Evolutionary conservation across 2,329 filamentous ascomycete species (phyloP).

Genomic region (Coleophoma crateriformis): DNA sequence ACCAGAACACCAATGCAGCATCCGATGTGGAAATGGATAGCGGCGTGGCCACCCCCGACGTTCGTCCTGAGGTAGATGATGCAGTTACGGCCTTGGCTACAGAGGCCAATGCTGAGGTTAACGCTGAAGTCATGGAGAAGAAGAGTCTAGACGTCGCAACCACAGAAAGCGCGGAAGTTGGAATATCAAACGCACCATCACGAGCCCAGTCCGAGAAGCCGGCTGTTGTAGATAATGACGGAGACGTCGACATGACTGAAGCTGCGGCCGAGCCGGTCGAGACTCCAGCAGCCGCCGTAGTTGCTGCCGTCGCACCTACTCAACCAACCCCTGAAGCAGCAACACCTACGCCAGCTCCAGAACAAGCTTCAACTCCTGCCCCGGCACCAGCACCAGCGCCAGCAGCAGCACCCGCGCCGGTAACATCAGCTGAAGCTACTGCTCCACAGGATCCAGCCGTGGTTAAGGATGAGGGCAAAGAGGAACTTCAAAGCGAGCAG

Average conservation of each 20-base stretch:
- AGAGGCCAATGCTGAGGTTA: slow-evolving; percentile 26
- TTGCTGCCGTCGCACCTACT: background rate
- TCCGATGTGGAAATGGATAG: slow-evolving; percentile 46
- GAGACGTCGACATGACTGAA: slow-evolving; percentile 27
- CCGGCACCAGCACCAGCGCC: slow-evolving; percentile 18
- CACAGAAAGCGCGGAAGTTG: slow-evolving; percentile 13
- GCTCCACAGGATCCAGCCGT: slow-evolving; percentile 24
- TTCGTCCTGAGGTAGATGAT: slow-evolving; percentile 17
- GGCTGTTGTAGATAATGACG: slow-evolving; percentile 20
- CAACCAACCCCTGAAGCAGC: background rate
- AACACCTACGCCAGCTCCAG: slow-evolving; percentile 5
- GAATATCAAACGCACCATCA: slow-evolving; percentile 23
- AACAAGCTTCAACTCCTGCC: slow-evolving; percentile 23
- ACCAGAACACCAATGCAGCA: slow-evolving; percentile 45
- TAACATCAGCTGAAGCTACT: slow-evolving; percentile 23
- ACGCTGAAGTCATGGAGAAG: slow-evolving; percentile 23
- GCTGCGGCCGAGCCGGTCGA: slow-evolving; percentile 5
- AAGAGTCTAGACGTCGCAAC: slow-evolving; percentile 15
- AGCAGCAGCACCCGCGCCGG: background rate
- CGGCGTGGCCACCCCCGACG: slow-evolving; percentile 35
- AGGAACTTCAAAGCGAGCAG: slow-evolving; percentile 21
- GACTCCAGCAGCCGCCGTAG: background rate
- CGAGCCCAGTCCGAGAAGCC: slow-evolving; percentile 19
- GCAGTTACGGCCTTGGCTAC: slow-evolving; percentile 15
- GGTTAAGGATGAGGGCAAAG: slow-evolving; percentile 25